Evolutionary conservation across 768 basidiomycete genomes (phyloP).

Genomic region (Hebeloma cylindrosporum): DNA sequence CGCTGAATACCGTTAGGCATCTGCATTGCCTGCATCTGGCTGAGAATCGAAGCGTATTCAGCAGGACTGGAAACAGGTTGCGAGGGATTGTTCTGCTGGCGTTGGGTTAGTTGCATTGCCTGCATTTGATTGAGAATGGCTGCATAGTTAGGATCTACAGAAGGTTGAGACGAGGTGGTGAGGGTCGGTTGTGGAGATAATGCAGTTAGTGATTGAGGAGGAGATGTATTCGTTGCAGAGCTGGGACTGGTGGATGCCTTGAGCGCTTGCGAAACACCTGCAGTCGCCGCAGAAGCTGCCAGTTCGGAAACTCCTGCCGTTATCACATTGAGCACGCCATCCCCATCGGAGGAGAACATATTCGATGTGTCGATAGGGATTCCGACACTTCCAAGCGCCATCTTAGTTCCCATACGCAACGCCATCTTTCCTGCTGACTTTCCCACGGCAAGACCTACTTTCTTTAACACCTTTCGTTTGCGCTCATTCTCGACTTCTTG

Average conservation of each 20-base stretch:
- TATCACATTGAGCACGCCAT: not conserved
- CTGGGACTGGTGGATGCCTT: not conserved
- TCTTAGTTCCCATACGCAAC: conserved; percentile 6
- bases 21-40: conserved; percentile 4
- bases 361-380: not conserved
- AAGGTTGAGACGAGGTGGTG: not conserved
- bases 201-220: no score
- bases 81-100: conserved; percentile 1
- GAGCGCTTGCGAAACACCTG: not conserved
- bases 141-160: not conserved
- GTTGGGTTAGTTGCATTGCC: not conserved
- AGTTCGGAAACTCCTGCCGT: conserved; percentile 1
- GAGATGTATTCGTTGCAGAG: no score
- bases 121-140: conserved; percentile 10
- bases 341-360: conserved; percentile 1
- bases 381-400: conserved; percentile 7
- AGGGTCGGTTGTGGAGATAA: no score
- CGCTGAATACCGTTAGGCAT: not conserved
- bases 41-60: not conserved
- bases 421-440: conserved; percentile 7
- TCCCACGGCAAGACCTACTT: conserved; percentile 7
- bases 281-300: conserved; percentile 4
- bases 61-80: conserved; percentile 1
- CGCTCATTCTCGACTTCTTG: not conserved
- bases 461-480: conserved; percentile 2